Conservation (phyloP, 2,329 filamentous ascomycete genomes). For the Arthroderma sp. region DNA sequence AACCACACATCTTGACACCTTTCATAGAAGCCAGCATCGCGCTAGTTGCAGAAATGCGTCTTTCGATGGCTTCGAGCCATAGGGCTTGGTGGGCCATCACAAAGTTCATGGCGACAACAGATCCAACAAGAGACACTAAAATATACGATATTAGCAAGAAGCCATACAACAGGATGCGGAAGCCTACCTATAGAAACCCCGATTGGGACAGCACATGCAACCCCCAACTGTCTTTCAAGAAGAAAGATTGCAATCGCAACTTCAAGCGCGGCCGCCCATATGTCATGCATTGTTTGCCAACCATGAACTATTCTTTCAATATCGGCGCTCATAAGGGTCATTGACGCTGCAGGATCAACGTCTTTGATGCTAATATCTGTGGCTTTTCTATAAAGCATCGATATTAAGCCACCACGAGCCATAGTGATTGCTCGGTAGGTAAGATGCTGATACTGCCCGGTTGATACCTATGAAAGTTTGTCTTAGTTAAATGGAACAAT, state of each 20-base stretch:
- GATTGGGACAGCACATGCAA: conserved; percentile 33
- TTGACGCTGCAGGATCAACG: conserved; percentile 24
- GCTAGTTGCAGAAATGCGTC: conserved; percentile 36
- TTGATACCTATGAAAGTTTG: conserved; percentile 18
- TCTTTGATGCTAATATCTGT: conserved; percentile 20
- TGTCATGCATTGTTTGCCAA: conserved; percentile 31
- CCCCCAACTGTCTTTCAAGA: conserved; percentile 28
- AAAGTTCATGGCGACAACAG: conserved; percentile 23
- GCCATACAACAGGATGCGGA: conserved; percentile 2
- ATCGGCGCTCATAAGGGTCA: conserved; percentile 36
- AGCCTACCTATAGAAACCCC: conserved; percentile 27
- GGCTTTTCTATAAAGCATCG: conserved; percentile 38
- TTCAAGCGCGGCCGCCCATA: conserved; percentile 33
- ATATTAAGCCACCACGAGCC: conserved; percentile 31
- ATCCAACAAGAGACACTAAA: conserved; percentile 23
- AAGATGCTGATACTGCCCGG: conserved; percentile 29
- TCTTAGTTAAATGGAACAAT: background rate
- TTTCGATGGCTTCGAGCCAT: conserved; percentile 40
- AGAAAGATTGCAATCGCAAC: conserved; percentile 34
- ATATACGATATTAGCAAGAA: conserved; percentile 3
- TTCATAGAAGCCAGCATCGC: conserved; percentile 39
- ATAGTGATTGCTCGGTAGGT: conserved; percentile 32
- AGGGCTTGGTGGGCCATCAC: conserved; percentile 28
- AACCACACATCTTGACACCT: conserved; percentile 38
- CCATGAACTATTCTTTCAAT: conserved; percentile 32